phyloP scores from a whole-genome alignment of 495 filamentous ascomycete genomes.

The Articulospora tetracladia region DNA sequence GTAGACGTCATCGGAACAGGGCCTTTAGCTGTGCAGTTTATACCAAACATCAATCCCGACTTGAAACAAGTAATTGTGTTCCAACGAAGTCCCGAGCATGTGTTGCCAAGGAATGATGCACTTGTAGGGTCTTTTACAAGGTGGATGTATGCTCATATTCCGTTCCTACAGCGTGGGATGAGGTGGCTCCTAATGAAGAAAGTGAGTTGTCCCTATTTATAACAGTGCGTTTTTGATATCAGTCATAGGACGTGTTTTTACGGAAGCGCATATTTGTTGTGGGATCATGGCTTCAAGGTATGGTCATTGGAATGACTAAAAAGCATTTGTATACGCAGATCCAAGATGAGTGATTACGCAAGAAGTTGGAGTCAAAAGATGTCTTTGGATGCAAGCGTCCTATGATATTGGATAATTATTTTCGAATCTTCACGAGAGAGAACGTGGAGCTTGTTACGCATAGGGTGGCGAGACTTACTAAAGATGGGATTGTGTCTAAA shows the following conservation, averaged over 20 bases:
- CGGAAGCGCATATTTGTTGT: background rate
- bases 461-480: background rate
- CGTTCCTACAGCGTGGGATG: background rate
- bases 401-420: background rate
- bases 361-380: background rate
- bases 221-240: too few relatives aligned
- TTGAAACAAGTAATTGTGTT: slow-evolving; percentile 60
- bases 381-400: background rate
- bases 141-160: background rate
- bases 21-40: slow-evolving; percentile 51
- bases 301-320: background rate
- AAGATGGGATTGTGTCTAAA: background rate
- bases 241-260: too few relatives aligned
- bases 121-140: background rate
- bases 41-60: slow-evolving; percentile 21
- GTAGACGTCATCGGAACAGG: slow-evolving; percentile 54
- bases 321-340: background rate
- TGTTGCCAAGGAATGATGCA: background rate
- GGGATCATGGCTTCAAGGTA: background rate
- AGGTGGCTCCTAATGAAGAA: background rate
- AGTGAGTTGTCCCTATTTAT: too few relatives aligned
- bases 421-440: background rate
- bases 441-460: background rate
- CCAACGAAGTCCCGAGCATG: slow-evolving; percentile 39
- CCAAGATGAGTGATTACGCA: background rate